Evolutionary conservation across 352 stramenopile species (phyloP), one percentile per base, ranked within the genome.

Genomic region (Phytophthora litchii): DNA sequence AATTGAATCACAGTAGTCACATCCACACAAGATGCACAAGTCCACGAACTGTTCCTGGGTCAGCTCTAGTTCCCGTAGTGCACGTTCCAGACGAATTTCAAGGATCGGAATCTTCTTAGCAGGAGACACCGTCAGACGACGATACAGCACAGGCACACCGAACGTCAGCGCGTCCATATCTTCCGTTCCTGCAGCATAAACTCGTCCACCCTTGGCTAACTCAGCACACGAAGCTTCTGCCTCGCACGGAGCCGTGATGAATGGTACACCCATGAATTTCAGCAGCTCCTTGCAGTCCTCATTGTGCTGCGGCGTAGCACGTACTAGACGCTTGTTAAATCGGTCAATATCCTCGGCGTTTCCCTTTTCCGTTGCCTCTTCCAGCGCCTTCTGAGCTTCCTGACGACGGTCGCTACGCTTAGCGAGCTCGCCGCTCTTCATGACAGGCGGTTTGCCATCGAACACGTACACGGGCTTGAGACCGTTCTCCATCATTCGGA

Each of bases 161-260:
- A 99, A 99, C 21, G 97, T 99, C 55, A 99, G 78, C 13, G 95
- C 95, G 68, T 99, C 98, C 97, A 99, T 99, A 82, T 99, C 98
- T 80, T 99, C 98, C 0, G 97, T 99, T 17, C 89, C 97, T 0
- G 92, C 88, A 4, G 94, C 97, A 65, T 94, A 99, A 0, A 99
- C 91, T 49, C 97, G 93, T 43, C 94, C 95, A 17, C 72, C 80
- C 56, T 94, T 97, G 48, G 89, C 93, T 44, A 99, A 80, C 36
- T 86, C 83, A 4, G 97, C 95, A 51, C 97, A 99, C 56, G 99
- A 97, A 3, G 98, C 97, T 81, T 99, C 97, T 11, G 98, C 98
- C 75, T 99, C 98, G 62, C 96, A 99, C 5, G 98, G 97, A 4
- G 98, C 97, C 20, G 91, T 84, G 49, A 99, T 83, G 29, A 99